A percentile compares a stretch with the other conserved stretches of the same genome.
These are phyloP conservation scores for Rutidosis leptorrhynchoides DNA, from an alignment of 129 eudicot genomes.

Conservation along the genomic window DNA sequence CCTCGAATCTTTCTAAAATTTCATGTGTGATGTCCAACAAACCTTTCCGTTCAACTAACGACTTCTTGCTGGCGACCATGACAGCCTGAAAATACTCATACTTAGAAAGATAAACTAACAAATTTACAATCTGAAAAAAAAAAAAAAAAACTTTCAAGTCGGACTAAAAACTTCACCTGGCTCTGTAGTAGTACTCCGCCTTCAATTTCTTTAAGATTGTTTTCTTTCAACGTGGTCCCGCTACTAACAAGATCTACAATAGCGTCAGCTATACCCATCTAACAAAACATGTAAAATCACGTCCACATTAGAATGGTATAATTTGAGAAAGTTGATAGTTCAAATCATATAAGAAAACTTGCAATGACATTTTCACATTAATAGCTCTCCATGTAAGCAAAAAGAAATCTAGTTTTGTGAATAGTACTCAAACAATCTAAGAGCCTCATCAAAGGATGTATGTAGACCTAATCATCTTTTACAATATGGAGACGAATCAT, in stretches of 20 bases:
- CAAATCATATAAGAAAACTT: not conserved
- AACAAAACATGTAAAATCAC: slow-evolving; percentile 8
- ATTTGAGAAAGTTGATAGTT: not conserved
- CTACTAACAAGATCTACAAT: slow-evolving; percentile 98
- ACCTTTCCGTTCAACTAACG: slow-evolving; percentile 65
- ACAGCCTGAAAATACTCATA: slow-evolving; percentile 59
- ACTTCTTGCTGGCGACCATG: slow-evolving; percentile 86
- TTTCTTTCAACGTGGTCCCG: slow-evolving; percentile 85
- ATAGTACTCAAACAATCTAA: not conserved
- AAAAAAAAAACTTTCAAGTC: not conserved
- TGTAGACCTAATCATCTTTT: slow-evolving; percentile 16
- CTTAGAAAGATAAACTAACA: slow-evolving; percentile 10
- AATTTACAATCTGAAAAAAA: not conserved
- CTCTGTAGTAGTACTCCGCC: slow-evolving; percentile 82
- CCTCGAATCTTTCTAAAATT: slow-evolving; percentile 93
- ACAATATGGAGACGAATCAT: not conserved
- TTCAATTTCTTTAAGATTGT: slow-evolving; percentile 89
- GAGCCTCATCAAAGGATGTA: not conserved
- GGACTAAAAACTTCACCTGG: slow-evolving; percentile 52
- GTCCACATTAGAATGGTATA: not conserved
- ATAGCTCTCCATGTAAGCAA: not conserved
- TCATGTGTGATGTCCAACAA: slow-evolving; percentile 75
- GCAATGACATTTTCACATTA: not conserved
- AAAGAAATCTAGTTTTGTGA: not conserved
- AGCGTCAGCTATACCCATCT: slow-evolving; percentile 99